Conservation (phyloP, 176 grass and related monocot genomes). For the Oryza coarctata region DNA sequence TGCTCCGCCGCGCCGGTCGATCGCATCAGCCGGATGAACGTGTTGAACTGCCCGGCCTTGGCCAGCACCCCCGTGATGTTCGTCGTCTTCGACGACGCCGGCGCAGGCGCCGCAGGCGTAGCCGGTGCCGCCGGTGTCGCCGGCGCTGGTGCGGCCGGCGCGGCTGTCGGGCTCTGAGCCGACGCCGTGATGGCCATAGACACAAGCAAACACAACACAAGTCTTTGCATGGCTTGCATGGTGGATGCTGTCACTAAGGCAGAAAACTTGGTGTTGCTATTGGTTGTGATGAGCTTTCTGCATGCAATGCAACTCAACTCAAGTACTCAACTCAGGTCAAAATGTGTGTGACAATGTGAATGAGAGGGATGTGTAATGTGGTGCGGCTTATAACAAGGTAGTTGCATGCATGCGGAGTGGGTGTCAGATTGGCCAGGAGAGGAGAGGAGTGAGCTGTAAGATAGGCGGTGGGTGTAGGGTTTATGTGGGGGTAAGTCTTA, state of each 20-base stretch:
- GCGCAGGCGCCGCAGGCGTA: constrained; percentile 18
- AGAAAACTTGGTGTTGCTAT: not conserved
- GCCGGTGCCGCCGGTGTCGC: not conserved
- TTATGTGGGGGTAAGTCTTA: constrained; percentile 39
- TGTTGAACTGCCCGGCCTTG: constrained; percentile 86
- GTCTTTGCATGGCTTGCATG: constrained; percentile 43
- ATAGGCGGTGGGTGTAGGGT: constrained; percentile 36
- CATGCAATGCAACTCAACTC: not conserved
- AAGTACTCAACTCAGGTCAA: not conserved
- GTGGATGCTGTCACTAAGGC: not conserved
- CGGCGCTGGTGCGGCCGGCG: constrained; percentile 18
- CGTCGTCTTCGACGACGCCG: constrained; percentile 45
- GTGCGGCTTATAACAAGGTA: constrained; percentile 43
- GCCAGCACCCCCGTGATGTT: constrained; percentile 83
- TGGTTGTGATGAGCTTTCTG: not conserved
- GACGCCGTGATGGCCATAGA: not conserved
- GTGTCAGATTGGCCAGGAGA: not conserved
- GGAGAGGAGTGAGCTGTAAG: constrained; percentile 49
- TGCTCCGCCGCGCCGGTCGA: constrained; percentile 62
- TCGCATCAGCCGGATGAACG: constrained; percentile 64
- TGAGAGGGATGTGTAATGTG: not conserved
- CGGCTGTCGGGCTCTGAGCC: constrained; percentile 43
- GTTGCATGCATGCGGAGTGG: not conserved
- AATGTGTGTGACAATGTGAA: constrained; percentile 12
- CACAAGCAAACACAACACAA: not conserved